Percentiles rank a stretch among this genome's conserved stretches.
Evolutionary conservation across 352 stramenopile genomes (phyloP).

Genomic region (Phytopythium litorale): DNA sequence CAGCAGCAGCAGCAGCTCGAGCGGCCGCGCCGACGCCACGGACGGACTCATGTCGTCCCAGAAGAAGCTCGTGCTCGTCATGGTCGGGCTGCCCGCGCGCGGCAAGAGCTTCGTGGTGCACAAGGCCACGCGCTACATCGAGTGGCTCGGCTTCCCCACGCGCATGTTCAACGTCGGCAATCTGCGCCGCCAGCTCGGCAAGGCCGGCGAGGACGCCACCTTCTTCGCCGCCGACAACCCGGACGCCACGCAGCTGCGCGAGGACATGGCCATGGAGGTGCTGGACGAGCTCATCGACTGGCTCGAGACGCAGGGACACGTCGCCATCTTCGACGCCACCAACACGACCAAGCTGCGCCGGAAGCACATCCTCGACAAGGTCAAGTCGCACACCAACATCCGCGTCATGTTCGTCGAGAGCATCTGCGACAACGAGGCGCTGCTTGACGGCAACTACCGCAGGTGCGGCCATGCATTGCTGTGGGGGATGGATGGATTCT

Average conservation of each 20-base stretch:
- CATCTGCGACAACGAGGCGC: conserved; percentile 92
- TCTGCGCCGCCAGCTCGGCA: conserved; percentile 80
- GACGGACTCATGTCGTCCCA: conserved; percentile 67
- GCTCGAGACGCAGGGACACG: conserved; percentile 87
- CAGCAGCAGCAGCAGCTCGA: conserved; percentile 20
- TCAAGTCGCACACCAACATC: conserved; percentile 57
- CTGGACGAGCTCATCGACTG: conserved; percentile 90
- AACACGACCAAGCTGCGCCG: conserved; percentile 90
- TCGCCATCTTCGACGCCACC: conserved; percentile 95
- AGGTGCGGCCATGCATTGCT: conserved; percentile 25
- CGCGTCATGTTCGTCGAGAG: conserved; percentile 94
- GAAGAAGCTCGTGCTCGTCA: conserved; percentile 91
- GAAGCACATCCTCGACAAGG: conserved; percentile 57
- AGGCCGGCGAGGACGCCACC: conserved; percentile 58
- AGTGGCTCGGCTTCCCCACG: conserved; percentile 88
- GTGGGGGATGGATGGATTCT: no score
- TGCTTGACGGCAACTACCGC: conserved; percentile 91
- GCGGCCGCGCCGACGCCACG: conserved; percentile 16
- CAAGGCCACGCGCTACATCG: conserved; percentile 92
- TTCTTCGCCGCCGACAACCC: conserved; percentile 93
- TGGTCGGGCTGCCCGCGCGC: conserved; percentile 92
- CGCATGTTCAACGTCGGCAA: conserved; percentile 96
- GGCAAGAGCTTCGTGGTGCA: conserved; percentile 96
- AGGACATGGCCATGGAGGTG: conserved; percentile 87
- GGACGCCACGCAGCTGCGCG: conserved; percentile 71